Evolutionary conservation across 169 alveolate species (phyloP), one percentile per base, ranked within the genome.

Genomic region (Plasmodium malariae): DNA sequence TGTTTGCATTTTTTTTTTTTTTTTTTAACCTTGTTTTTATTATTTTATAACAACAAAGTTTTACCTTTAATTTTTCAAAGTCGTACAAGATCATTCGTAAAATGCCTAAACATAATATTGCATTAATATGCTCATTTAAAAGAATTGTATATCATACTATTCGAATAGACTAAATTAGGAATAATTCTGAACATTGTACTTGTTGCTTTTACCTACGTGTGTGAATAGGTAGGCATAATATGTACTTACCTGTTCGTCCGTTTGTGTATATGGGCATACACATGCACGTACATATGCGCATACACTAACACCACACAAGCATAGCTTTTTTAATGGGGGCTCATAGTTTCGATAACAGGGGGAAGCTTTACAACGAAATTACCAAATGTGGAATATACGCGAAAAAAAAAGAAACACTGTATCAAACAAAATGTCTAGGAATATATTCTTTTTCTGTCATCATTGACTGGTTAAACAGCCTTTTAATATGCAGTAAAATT

Each of bases 401-500:
- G 37, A 55, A 80, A 65, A 51, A 80, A 43, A 80, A 80, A 49
- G 83, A 67, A 57, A 80, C 49, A n/a, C 40, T 80, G 24, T n/a
- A 43, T 54, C 63, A 80, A 59, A 65, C 90, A 40, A 63, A 67
- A 17, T 49, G 5, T 26, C 28, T 80, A 45, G 74, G 26, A 11
- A 80, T 80, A 11, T 34, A 30, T 55, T 80, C 90, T 3, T 65
- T 80, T 59, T 65, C 78, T 12, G 71, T 80, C 9, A 63, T 80
- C 21, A 65, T 80, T 7, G 80, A 67, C 34, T 80, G 90, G 90
- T 17, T 80, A 62, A 80, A 80, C 30, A 80, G 90, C 37, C 78
- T 80, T 26, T 70, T 54, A 80, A 49, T 80, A 59, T 32, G 83
- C 19, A 67, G 28, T n/a, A 80, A 32, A 63, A 62, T 49, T 28